These are phyloP conservation scores for Halophytophthora batemanensis DNA, from an alignment of 352 stramenopile species.

Conservation along the genomic window DNA sequence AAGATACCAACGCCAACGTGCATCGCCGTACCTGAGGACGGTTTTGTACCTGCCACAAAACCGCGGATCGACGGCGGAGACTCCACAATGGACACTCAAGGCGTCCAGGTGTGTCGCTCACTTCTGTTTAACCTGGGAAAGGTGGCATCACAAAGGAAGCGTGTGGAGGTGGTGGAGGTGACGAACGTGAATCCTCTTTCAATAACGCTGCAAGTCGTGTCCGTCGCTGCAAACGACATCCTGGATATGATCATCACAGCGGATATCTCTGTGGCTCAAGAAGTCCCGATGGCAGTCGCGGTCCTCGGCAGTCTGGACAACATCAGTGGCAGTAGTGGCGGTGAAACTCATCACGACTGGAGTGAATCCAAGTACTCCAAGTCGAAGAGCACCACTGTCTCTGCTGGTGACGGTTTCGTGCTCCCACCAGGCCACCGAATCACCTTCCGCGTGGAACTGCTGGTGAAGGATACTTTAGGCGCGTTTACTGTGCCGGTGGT, in stretches of 20 bases:
- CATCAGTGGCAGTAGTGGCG: neutral
- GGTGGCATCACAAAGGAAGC: conserved; percentile 24
- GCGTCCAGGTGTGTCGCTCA: conserved; percentile 33
- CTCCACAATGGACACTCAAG: conserved; percentile 3
- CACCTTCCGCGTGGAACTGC: conserved; percentile 24
- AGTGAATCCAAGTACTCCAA: neutral
- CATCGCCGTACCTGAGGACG: conserved; percentile 10
- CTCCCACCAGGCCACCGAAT: conserved; percentile 28
- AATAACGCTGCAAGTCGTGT: conserved; percentile 23
- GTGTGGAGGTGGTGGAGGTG: conserved; percentile 36
- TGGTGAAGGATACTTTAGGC: conserved; percentile 18
- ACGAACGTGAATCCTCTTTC: conserved; percentile 47
- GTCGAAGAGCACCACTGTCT: conserved; percentile 2
- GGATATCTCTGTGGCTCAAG: neutral
- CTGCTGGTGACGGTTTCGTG: conserved; percentile 19
- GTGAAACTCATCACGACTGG: neutral
- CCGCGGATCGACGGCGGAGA: conserved; percentile 19
- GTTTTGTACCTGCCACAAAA: conserved; percentile 6
- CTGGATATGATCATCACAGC: conserved; percentile 28
- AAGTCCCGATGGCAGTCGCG: neutral
- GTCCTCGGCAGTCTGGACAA: neutral
- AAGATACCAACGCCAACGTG: conserved; percentile 10
- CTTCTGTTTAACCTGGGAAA: conserved; percentile 43
- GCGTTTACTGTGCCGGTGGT: conserved; percentile 30
- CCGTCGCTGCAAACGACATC: conserved; percentile 7